These are phyloP conservation scores for Boletus albobrunnescens DNA, from an alignment of 1,284 basidiomycete genomes.

Conservation along the genomic window DNA sequence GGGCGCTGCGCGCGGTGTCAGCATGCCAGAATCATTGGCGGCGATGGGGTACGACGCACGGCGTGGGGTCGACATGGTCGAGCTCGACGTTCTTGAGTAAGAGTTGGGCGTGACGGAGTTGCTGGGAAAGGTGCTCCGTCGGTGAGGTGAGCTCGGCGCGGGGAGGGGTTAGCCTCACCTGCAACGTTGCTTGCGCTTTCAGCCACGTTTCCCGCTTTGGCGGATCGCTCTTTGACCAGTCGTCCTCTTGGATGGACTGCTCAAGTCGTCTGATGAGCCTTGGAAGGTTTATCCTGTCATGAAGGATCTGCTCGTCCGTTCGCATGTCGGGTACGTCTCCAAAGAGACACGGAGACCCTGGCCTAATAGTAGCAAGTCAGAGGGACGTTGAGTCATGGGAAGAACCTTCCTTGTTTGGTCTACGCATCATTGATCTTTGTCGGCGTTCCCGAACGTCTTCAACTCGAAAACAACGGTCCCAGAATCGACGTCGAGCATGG, in stretches of 20 bases:
- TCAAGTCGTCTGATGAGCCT: slow-evolving; percentile 62
- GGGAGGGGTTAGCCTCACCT: slow-evolving; percentile 52
- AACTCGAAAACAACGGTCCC: not conserved
- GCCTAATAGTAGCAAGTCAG: no score
- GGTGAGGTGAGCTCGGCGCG: no score
- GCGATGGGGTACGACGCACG: slow-evolving; percentile 38
- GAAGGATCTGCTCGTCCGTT: slow-evolving; percentile 41
- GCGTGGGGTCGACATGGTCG: slow-evolving; percentile 41
- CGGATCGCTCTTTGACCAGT: slow-evolving; percentile 43
- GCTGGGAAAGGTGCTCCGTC: slow-evolving; percentile 40
- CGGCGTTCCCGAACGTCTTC: not conserved
- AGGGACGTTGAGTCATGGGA: slow-evolving; percentile 27
- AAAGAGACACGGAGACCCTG: no score
- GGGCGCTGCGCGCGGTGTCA: slow-evolving; percentile 32
- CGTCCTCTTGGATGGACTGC: slow-evolving; percentile 45
- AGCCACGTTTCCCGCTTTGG: slow-evolving; percentile 47
- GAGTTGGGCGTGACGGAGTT: slow-evolving; percentile 56
- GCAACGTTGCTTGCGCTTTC: slow-evolving; percentile 51
- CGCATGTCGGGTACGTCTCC: slow-evolving; percentile 18
- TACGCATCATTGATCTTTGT: slow-evolving; percentile 19
- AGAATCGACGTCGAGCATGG: slow-evolving; percentile 13
- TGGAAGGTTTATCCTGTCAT: slow-evolving; percentile 66
- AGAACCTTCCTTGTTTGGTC: slow-evolving; percentile 19
- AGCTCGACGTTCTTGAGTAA: slow-evolving; percentile 56
- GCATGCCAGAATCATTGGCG: not conserved